A percentile compares a stretch with the other conserved stretches of the same genome.
These are phyloP conservation scores for Penicillium rolfsii DNA, from an alignment of 2,329 filamentous ascomycete species.

Conservation along the genomic window DNA sequence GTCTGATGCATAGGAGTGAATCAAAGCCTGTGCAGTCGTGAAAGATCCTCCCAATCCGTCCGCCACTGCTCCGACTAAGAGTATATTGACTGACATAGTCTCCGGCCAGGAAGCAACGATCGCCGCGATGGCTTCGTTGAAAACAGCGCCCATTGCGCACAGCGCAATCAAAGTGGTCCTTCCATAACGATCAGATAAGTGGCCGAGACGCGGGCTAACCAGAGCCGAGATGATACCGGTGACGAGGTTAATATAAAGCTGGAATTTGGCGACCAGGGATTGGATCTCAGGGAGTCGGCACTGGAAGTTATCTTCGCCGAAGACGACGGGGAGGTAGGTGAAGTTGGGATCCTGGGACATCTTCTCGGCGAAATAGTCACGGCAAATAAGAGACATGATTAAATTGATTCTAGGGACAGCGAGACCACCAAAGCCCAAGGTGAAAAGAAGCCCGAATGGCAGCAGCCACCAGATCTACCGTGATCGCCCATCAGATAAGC, in stretches of 20 bases:
- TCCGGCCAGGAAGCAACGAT: constrained; percentile 76
- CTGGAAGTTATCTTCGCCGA: constrained; percentile 73
- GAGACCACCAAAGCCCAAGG: constrained; percentile 81
- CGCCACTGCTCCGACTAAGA: constrained; percentile 74
- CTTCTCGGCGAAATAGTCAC: constrained; percentile 75
- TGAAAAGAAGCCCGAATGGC: constrained; percentile 77
- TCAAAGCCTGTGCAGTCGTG: constrained; percentile 76
- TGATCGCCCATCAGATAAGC: constrained; percentile 13
- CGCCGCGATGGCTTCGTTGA: constrained; percentile 76
- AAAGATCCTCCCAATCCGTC: constrained; percentile 90
- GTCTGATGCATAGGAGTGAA: constrained; percentile 86
- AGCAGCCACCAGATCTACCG: constrained; percentile 79
- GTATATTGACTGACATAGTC: constrained; percentile 72
- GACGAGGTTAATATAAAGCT: constrained; percentile 72
- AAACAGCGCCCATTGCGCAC: constrained; percentile 72
- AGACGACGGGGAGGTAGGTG: constrained; percentile 64
- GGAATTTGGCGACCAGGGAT: constrained; percentile 74
- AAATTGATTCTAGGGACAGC: constrained; percentile 86
- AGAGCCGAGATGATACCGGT: constrained; percentile 78
- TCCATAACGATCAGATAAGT: constrained; percentile 84
- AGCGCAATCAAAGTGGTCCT: constrained; percentile 74
- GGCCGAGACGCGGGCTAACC: constrained; percentile 78
- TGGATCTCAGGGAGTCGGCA: constrained; percentile 81
- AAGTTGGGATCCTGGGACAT: constrained; percentile 61
- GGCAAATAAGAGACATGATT: constrained; percentile 81